phyloP scores from a whole-genome alignment of 2,329 filamentous ascomycete species.

The Monosporascus sp. region DNA sequence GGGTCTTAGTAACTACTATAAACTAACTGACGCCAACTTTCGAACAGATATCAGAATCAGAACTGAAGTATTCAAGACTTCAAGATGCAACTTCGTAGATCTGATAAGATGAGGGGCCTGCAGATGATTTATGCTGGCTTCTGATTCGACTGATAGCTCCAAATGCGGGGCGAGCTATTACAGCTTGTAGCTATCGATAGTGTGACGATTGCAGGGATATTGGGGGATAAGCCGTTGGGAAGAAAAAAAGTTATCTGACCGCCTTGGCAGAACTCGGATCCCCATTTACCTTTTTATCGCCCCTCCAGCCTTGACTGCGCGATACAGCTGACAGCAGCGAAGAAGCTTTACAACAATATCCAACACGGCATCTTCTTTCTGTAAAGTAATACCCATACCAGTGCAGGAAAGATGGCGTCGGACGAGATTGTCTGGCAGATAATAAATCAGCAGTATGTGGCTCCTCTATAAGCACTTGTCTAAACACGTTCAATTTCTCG shows the following conservation, averaged over 20 bases:
- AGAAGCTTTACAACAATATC: no score
- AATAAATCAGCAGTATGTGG: conserved; percentile 65
- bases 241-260: neutral
- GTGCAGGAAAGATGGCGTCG: conserved; percentile 60
- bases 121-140: neutral
- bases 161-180: neutral
- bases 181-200: no score
- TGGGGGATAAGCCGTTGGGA: neutral
- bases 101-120: neutral
- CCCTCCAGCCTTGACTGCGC: neutral
- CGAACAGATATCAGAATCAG: no score
- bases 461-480: conserved; percentile 1
- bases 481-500: conserved; percentile 47
- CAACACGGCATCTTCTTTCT: no score
- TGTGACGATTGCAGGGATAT: neutral
- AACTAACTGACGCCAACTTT: no score
- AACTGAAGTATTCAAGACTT: no score
- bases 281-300: neutral
- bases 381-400: neutral
- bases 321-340: neutral
- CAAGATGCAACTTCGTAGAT: no score
- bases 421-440: conserved; percentile 98
- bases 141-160: neutral
- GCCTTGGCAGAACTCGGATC: neutral
- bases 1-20: no score